Base-by-base conservation (phyloP, 2,329 filamentous ascomycete genomes). In the Paecilomyces sp. region DNA sequence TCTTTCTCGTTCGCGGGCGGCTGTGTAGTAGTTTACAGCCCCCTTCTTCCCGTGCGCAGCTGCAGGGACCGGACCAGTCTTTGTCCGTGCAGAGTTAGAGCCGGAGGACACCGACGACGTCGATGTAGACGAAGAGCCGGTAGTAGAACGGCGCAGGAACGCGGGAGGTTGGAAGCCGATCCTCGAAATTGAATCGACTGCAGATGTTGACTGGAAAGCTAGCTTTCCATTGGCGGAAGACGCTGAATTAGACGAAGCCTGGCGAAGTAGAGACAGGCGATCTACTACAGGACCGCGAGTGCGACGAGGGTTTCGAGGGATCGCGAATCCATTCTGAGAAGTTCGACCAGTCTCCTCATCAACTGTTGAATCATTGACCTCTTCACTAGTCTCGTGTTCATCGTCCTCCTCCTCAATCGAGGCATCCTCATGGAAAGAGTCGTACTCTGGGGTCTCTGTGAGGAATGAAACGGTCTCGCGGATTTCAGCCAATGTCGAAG, bases 381-480 rank as follows among this genome's bases (percentile, higher is more conserved):
- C 70, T 25, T 68, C 64, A 22, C 73, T 69, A 9, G 15, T 47
- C 3, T 86, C 82, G 62, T 85, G 84, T 64, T 83, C 78, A 58
- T 72, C 71, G 9, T 78, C 78, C 11, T 75, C 76, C 41, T 82
- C 79, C n/a, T 83, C 80, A 9, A 74, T 57, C 2, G 78, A 80
- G 7, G 79, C 79, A 51, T 83, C 82, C 47, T 80, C 81, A 2
- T 82, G 80, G 61, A 80, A 80, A n/a, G 80, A 83, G 30, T 80
- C 80, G 55, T 78, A 80, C 54, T 81, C 76, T n/a, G 80, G 80
- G 47, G 84, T 83, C 57, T 96, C 92, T 15, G 96, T 86, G 9
- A 97, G 82, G 72, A 88, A 90, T 3, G 90, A 95, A 6, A 97
- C 79, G 0, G 90, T 91, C 71, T 93, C 86, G 59, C 91, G 87